Base-by-base conservation (phyloP, 148 eudicot species). In the Oxyria digyna region DNA sequence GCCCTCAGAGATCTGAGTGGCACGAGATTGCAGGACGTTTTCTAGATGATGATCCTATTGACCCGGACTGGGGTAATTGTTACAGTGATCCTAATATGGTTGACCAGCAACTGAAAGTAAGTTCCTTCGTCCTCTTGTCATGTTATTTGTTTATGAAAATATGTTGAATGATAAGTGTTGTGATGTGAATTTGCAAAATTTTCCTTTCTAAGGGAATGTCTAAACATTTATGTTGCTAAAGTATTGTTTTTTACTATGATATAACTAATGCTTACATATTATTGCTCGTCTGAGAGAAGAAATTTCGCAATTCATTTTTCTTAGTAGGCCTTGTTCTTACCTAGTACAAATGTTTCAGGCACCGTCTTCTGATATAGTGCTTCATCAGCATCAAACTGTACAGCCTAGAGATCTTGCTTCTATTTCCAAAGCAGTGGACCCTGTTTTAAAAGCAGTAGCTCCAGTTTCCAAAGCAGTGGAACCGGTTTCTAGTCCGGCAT, bases 21-120 rank as follows among this genome's bases (percentile, higher is more conserved):
- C 65, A 59, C 27, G 65, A 27, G 35, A 59, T 59, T 59, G 37
- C 65, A 13, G 65, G 29, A 31, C 65, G 18, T 29, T 59, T 21
- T 38, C 65, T 59, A 4, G 65, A 59, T 59, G 65, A 59, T 59
- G 65, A 59, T 59, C 65, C 65, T 59, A 59, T 59, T 21, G 65
- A 59, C 35, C 65, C 65, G 14, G 65, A 59, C 29, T 59, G 65
- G 65, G 65, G 65, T 12, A 59, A 27, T 59, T 59, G n/a, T 59
- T 59, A 59, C 65, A 59, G 65, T 59, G 65, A 59, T 26, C 65
- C 65, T 29, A 59, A 29, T 59, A 13, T 59, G 65, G 38, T 31
- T 59, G 37, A 29, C 37, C 65, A 59, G 65, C 65, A 29, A 15
- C 37, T 29, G 20, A 59, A 59, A 27, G 65, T 29, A 59, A 13